Evolutionary conservation across 192 early-diverging fungal species (phyloP), one percentile per base, ranked within the genome.

Genomic region (Chytriomyces sp.): DNA sequence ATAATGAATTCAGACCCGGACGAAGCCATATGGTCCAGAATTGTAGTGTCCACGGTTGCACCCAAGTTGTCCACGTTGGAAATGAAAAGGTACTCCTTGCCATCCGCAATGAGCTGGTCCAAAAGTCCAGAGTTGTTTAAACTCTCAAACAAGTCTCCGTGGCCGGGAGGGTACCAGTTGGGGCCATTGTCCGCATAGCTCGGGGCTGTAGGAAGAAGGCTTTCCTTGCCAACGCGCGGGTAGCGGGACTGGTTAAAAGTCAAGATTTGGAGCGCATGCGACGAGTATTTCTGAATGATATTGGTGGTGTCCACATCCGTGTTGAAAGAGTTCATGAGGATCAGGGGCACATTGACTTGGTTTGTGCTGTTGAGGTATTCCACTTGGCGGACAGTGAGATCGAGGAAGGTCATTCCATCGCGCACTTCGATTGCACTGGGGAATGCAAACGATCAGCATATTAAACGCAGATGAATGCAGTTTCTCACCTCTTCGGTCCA

Each of bases 291-390:
- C 91, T 98, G 98, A 77, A 98, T 94, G 83, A 99, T 96, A 70
- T 95, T 92, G 81, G 91, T 89, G 59, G 98, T 99, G 81, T 99
- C 98, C 16, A 93, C 92, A 82, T 99, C 97, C 5, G 98, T 99
- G 85, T 99, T 99, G 91, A 99, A 98, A n/a, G 98, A 99, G 89
- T 99, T 99, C 98, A 99, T 99, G 62, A 98, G 88, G 69, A 99
- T 97, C 77, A 98, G 91, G 5, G 98, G 98, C 8, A 99, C 97
- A 61, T 92, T 89, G 69, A 97, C 95, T 64, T 92, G 89, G 82
- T 96, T 89, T 28, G 89, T 85, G 65, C 89, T 90, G 89, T 99
- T 99, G 64, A 98, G 85, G 76, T 96, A 94, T 93, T 99, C 96
- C 78, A 99, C 96, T 82, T 99, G 98, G 77, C 96, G 94, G 28